These are phyloP conservation scores for Malus hybrid DNA, from an alignment of 331 rosid species.

Conservation along the genomic window DNA sequence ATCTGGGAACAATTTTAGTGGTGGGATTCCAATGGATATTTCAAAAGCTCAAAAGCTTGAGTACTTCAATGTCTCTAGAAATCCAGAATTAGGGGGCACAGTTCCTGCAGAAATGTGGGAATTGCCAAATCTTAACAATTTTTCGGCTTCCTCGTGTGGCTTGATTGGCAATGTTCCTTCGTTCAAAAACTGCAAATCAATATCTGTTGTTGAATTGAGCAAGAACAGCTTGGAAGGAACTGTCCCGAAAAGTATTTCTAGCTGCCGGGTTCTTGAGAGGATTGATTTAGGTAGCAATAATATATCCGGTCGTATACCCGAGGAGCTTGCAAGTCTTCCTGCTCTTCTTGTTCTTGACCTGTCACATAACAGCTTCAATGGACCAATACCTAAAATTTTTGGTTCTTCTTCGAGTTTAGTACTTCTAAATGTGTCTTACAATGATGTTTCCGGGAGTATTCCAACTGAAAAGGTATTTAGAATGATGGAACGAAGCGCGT, in stretches of 20 bases:
- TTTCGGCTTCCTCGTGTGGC: conserved; percentile 72
- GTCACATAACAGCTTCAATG: conserved; percentile 58
- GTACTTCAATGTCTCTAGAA: conserved; percentile 69
- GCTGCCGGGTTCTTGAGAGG: conserved; percentile 49
- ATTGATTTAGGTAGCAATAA: conserved; percentile 50
- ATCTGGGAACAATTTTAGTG: conserved; percentile 61
- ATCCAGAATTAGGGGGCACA: conserved; percentile 47
- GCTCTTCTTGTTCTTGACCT: conserved; percentile 51
- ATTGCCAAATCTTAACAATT: conserved; percentile 55
- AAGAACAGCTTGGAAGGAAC: conserved; percentile 53
- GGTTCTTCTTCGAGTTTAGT: conserved; percentile 54
- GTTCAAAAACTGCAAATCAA: conserved; percentile 53
- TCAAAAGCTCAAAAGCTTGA: conserved; percentile 50
- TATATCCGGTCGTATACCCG: conserved; percentile 73
- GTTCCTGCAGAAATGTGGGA: conserved; percentile 59
- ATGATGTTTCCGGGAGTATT: conserved; percentile 73
- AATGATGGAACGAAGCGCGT: conserved; percentile 57
- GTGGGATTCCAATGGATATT: conserved; percentile 79
- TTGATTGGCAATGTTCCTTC: conserved; percentile 55
- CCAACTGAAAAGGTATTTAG: conserved; percentile 43
- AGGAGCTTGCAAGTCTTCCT: conserved; percentile 63
- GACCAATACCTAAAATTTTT: conserved; percentile 62
- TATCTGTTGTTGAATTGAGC: conserved; percentile 52
- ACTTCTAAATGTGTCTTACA: conserved; percentile 82
- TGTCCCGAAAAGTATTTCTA: conserved; percentile 48